These are phyloP conservation scores for Triticum monococcum DNA, from an alignment of 176 grass and related monocot species.

Conservation along the genomic window DNA sequence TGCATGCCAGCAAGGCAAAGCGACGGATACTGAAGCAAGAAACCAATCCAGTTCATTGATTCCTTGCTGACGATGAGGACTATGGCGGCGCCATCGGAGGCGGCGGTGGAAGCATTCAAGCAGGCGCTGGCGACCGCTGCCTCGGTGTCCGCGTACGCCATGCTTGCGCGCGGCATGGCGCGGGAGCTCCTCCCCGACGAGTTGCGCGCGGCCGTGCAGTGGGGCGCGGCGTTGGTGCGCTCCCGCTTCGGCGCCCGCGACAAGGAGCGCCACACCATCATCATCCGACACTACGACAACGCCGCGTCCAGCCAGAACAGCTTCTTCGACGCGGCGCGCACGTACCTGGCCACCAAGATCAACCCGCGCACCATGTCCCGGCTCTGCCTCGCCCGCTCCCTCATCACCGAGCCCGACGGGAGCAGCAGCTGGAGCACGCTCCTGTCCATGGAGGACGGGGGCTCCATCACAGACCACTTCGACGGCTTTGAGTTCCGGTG, in stretches of 20 bases:
- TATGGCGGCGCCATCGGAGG: background rate
- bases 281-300: background rate
- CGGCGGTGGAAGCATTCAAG: background rate
- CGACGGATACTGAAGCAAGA: background rate
- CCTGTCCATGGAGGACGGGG: constrained; percentile 2
- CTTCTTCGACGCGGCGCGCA: background rate
- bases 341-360: constrained; percentile 11
- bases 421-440: background rate
- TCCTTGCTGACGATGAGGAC: background rate
- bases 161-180: constrained; percentile 3
- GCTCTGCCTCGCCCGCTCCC: background rate
- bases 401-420: background rate
- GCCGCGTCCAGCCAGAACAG: background rate
- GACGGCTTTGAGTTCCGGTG: background rate
- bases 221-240: background rate
- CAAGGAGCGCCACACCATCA: constrained; percentile 6
- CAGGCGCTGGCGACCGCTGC: background rate
- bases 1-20: background rate
- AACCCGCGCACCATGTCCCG: background rate
- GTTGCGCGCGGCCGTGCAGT: background rate
- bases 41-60: background rate
- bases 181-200: background rate
- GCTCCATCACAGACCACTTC: background rate
- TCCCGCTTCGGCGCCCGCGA: constrained; percentile 6
- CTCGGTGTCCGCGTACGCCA: constrained; percentile 6